Base-by-base conservation (phyloP, 1,139 yeast species). In the Hansenula sp. region DNA sequence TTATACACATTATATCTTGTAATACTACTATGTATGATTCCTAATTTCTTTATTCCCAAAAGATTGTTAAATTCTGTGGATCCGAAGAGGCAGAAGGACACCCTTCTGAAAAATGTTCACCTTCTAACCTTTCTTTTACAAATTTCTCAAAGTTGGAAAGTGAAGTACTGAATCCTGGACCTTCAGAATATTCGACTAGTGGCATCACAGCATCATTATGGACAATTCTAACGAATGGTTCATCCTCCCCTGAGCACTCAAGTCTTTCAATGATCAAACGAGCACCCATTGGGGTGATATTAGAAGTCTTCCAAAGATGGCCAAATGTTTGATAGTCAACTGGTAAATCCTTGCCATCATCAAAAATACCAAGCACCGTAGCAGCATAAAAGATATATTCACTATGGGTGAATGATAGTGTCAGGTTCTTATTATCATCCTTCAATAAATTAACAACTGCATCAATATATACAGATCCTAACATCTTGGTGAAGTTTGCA, bases 141-240 rank as follows among this genome's bases (percentile, higher is more conserved):
- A 47, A 49, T 3, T 44, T 41, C 21, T 47, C 47, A 18, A 65
- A 68, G 36, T 68, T 66, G 2, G 55, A 46, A 40, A 74, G 51
- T 17, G 64, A 57, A 51, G 79, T 71, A 9, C 72, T 64, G 51
- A 67, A 76, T 0, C 81, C 82, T 0, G 84, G 82, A 4, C 84
- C 84, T 38, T 55, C 50, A 41, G 63, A 59, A 51, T 81, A 74
- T 24, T 53, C 58, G 15, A 68, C 67, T 28, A 78, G 59, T 0
- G 85, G 84, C 27, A 73, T 60, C 3, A 79, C 82, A 1, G 83
- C 79, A 48, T 77, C 83, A 55, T 79, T 80, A 39, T 79, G 65
- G 17, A 79, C 55, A 37, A 71, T 66, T 49, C 85, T 65, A 4
- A 79, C 73, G 50, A 24, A 48, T 3, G 46, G 41, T 28, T 38